phyloP scores from a whole-genome alignment of 805 yeast genomes.

The Kluyveromyces nonfermentans region DNA sequence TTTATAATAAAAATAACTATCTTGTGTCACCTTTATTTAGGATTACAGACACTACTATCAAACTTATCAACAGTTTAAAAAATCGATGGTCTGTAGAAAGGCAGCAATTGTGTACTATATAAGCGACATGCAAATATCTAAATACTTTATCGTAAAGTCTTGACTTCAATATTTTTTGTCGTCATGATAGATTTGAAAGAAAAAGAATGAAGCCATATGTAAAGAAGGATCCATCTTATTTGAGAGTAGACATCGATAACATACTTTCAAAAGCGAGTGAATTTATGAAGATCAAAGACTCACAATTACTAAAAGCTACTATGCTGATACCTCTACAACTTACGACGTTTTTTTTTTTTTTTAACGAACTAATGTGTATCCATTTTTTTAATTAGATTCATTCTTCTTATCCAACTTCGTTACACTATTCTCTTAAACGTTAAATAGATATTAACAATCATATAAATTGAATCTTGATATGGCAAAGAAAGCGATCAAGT shows the following conservation, averaged over 20 bases:
- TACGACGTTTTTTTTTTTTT: too few species aligned
- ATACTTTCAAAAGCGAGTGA: neutral
- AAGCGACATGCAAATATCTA: constrained; percentile 80
- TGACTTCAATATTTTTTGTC: constrained; percentile 44
- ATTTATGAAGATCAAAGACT: neutral
- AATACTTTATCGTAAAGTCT: constrained; percentile 39
- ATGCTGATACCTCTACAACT: too few species aligned
- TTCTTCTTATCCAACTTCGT: too few species aligned
- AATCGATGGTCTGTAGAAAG: constrained; percentile 26
- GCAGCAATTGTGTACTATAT: constrained; percentile 50
- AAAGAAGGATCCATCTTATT: constrained; percentile 45
- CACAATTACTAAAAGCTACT: too few species aligned
- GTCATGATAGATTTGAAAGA: constrained; percentile 58
- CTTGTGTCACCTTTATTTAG: neutral
- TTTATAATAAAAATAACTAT: neutral
- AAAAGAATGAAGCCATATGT: constrained; percentile 67
- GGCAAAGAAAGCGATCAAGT: constrained; percentile 1
- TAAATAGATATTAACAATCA: too few species aligned
- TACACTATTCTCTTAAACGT: too few species aligned
- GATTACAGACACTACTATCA: neutral
- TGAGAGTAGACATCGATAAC: constrained; percentile 15
- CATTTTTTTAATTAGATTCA: too few species aligned
- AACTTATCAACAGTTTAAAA: too few species aligned
- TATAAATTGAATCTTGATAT: neutral
- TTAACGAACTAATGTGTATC: too few species aligned